Conservation (phyloP, 768 basidiomycete species). For the Tricholoma matsutake region DNA sequence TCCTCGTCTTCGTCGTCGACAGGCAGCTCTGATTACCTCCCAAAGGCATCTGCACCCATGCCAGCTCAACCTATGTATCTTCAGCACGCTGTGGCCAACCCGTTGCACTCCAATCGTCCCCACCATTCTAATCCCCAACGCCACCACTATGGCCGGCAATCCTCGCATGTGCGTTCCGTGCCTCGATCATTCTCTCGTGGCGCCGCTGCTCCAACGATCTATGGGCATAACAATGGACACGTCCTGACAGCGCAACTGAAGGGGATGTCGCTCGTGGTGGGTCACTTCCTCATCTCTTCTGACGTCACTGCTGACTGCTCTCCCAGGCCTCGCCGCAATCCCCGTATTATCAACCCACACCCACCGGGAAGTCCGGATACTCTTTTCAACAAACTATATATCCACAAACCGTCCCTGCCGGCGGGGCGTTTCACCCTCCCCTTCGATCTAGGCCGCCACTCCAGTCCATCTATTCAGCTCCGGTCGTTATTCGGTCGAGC, state of each 20-base stretch:
- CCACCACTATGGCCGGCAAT: not conserved
- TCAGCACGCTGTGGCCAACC: conserved; percentile 4
- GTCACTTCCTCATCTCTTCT: not conserved
- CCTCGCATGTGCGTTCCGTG: not conserved
- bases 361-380: not conserved
- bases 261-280: not conserved
- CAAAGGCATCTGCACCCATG: conserved; percentile 10
- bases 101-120: not conserved
- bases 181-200: not conserved
- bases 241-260: not conserved
- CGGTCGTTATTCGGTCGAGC: not conserved
- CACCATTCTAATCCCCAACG: conserved; percentile 5
- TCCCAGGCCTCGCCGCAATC: not conserved
- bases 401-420: not conserved
- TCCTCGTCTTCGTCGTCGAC: conserved; percentile 10
- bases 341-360: not conserved
- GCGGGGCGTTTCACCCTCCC: not conserved
- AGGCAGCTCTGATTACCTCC: not conserved
- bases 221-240: not conserved
- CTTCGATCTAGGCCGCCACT: not conserved
- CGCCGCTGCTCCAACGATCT: not conserved
- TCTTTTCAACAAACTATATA: not conserved
- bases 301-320: not conserved
- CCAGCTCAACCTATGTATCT: conserved; percentile 8
- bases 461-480: not conserved